A percentile compares a stretch with the other conserved stretches of the same genome.
Conservation (phyloP, 1,139 yeast species). For the Yamadazyma membranifaciens region DNA sequence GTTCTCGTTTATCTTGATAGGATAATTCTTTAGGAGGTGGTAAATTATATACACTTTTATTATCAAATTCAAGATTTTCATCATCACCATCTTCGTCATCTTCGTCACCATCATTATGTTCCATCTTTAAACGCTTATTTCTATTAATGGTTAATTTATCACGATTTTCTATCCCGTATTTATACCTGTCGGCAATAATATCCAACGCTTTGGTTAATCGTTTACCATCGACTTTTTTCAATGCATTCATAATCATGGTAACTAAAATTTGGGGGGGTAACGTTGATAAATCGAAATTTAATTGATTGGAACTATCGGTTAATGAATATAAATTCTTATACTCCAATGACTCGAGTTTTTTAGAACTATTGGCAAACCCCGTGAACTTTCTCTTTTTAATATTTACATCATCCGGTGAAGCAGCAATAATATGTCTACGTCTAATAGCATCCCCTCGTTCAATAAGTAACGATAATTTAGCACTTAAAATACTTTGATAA, state of each 20-base stretch:
- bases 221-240: conserved; percentile 51
- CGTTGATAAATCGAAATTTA: conserved; percentile 66
- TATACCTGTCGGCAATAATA: conserved; percentile 63
- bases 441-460: conserved; percentile 44
- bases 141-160: conserved; percentile 10
- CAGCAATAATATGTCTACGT: conserved; percentile 35
- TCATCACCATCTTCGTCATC: conserved; percentile 37
- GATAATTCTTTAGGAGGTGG: conserved; percentile 57
- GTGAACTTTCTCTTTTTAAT: conserved; percentile 42
- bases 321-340: conserved; percentile 54
- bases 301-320: conserved; percentile 58
- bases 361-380: conserved; percentile 30
- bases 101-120: conserved; percentile 1
- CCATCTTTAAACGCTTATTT: conserved; percentile 7
- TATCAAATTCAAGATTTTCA: conserved; percentile 33
- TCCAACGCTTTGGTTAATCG: conserved; percentile 66
- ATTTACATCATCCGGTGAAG: conserved; percentile 25
- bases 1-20: conserved; percentile 51
- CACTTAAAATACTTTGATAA: conserved; percentile 27
- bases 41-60: conserved; percentile 49
- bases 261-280: conserved; percentile 65
- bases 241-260: conserved; percentile 64
- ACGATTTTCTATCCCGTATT: conserved; percentile 21
- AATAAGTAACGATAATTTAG: conserved; percentile 28
- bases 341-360: conserved; percentile 29